Conservation (phyloP, 2,329 filamentous ascomycete species). For the Pseudogymnoascus sp. region DNA sequence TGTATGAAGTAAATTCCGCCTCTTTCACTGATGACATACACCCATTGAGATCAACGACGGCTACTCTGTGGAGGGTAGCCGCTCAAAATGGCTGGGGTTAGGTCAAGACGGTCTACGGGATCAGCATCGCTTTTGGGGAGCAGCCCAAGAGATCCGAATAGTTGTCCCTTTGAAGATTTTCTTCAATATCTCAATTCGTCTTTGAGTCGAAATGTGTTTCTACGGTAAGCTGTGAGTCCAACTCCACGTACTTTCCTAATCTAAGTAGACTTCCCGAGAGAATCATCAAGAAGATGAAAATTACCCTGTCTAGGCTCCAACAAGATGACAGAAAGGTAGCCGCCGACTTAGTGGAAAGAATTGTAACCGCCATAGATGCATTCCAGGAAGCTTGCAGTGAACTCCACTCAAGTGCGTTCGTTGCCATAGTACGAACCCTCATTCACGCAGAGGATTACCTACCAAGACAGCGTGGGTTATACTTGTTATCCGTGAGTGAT, state of each 20-base stretch:
- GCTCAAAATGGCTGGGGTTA: background rate
- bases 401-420: background rate
- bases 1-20: background rate
- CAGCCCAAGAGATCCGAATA: background rate
- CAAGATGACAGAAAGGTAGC: background rate
- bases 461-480: background rate
- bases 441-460: background rate
- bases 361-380: background rate
- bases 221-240: background rate
- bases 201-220: background rate
- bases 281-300: background rate
- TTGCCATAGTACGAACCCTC: background rate
- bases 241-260: background rate
- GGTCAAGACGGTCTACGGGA: background rate
- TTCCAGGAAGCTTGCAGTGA: background rate
- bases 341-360: background rate
- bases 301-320: background rate
- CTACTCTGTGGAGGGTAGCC: background rate
- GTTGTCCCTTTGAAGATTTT: background rate
- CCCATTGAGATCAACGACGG: background rate
- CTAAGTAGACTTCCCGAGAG: background rate
- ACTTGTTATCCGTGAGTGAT: background rate
- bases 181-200: background rate
- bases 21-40: background rate
- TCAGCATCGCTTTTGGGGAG: background rate